Base-by-base conservation (phyloP, 2,329 filamentous ascomycete genomes). In the Penicillium janthinellum region DNA sequence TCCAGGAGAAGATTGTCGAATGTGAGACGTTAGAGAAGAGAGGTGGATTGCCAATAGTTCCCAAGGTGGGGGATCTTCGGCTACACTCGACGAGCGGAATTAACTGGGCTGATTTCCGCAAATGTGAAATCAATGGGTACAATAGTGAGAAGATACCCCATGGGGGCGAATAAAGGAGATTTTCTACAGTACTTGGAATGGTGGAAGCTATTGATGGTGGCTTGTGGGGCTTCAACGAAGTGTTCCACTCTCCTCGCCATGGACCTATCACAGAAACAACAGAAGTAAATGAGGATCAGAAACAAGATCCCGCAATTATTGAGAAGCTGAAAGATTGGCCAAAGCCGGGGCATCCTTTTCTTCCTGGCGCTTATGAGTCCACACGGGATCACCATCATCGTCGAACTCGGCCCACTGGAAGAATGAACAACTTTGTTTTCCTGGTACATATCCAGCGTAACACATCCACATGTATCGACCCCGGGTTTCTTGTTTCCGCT, bases 391-490 rank as follows among this genome's bases (percentile, higher is more conserved):
- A 1, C 94, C 94, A 73, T 97, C 89, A 38, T 96, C 88, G 67
- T 94, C 88, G 75, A 96, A 96, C 56, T 88, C 84, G 0, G 90
- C 92, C 92, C 92, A 96, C 62, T 90, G 83, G 67, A 96, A 96
- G 70, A 89, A 95, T 0, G 83, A 80, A 70, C 92, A 96, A 5
- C 85, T 87, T 41, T 86, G 67, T 61, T 73, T 77, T 2, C 71
- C 73, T 17, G 72, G 75, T 4, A 68, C 64, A 65, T 68, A 74
- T 31, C 88, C 87, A 0, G 87, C 86, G 76, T 96, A 86, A 70
- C 95, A 98, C 90, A 94, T 95, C 92, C 92, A 96, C 77, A 96
- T 95, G 73, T 98, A 96, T 68, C 83, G 83, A 0, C 94, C 93
- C 65, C 86, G 82, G 56, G 87, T 94, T 66, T 90, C 89, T 67